Percentiles rank a stretch among this genome's conserved stretches.
These are phyloP conservation scores for Clonostachys rhizophaga DNA, from an alignment of 2,329 filamentous ascomycete genomes.

Conservation along the genomic window DNA sequence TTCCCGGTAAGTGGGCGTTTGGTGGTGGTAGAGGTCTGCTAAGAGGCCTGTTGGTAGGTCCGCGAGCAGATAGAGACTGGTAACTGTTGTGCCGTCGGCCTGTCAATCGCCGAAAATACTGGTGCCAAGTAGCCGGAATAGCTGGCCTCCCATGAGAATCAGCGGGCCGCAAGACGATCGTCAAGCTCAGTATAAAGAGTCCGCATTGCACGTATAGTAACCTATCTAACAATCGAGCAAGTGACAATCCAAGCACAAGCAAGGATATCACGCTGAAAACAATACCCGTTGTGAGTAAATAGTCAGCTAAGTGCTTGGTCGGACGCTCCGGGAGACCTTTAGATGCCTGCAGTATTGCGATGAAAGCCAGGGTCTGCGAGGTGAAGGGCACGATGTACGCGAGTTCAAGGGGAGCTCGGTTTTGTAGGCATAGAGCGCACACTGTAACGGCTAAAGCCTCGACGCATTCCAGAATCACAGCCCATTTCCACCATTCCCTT, in stretches of 20 bases:
- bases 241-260: not conserved
- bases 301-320: not conserved
- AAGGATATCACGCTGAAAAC: not conserved
- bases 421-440: not conserved
- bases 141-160: not conserved
- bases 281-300: not conserved
- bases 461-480: not conserved
- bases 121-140: not conserved
- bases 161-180: not conserved
- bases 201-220: not conserved
- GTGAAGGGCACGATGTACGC: not conserved
- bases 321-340: not conserved
- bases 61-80: not conserved
- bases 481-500: not conserved
- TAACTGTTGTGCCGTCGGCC: not conserved
- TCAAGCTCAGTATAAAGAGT: not conserved
- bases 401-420: not conserved
- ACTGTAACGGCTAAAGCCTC: not conserved
- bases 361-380: not conserved
- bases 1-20: not conserved
- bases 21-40: not conserved
- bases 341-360: not conserved
- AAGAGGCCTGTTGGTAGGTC: not conserved
- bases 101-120: not conserved
- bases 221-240: not conserved